Evolutionary conservation across 2,329 filamentous ascomycete species (phyloP).

Genomic region (Botryosphaeria dothidea): DNA sequence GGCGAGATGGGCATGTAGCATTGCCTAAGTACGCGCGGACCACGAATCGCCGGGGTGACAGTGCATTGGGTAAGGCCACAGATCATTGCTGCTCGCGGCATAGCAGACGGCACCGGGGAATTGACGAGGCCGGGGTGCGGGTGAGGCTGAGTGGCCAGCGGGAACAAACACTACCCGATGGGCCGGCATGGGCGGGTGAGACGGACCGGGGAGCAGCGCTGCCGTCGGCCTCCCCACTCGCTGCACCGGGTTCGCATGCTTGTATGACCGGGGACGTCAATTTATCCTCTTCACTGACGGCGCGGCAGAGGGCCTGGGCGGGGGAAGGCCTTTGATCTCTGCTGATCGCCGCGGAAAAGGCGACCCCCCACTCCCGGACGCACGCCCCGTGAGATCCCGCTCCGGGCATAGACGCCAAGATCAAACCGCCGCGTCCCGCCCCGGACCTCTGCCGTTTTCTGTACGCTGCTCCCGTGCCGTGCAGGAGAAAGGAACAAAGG

Average conservation of each 20-base stretch:
- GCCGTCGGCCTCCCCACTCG: background rate
- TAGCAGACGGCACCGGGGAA: conserved; percentile 1
- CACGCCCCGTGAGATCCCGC: background rate
- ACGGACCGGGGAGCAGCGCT: background rate
- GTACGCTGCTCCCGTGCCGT: background rate
- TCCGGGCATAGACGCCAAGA: background rate
- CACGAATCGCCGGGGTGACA: background rate
- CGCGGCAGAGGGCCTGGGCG: background rate
- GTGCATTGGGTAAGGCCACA: background rate
- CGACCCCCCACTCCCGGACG: background rate
- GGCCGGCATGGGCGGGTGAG: background rate
- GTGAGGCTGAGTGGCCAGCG: background rate
- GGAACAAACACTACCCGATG: too few relatives aligned
- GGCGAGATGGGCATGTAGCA: background rate
- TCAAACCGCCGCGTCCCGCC: background rate
- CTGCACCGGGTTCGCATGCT: background rate
- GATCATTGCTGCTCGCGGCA: conserved; percentile 11
- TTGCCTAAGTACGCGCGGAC: background rate
- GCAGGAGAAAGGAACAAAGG: background rate
- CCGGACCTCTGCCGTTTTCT: background rate
- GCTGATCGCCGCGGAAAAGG: background rate
- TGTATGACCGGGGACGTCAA: background rate
- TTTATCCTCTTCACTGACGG: conserved; percentile 5
- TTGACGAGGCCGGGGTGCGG: background rate
- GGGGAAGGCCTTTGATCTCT: background rate